These are phyloP conservation scores for Lasiodiplodia citricola DNA, from an alignment of 2,329 filamentous ascomycete species.

Conservation along the genomic window DNA sequence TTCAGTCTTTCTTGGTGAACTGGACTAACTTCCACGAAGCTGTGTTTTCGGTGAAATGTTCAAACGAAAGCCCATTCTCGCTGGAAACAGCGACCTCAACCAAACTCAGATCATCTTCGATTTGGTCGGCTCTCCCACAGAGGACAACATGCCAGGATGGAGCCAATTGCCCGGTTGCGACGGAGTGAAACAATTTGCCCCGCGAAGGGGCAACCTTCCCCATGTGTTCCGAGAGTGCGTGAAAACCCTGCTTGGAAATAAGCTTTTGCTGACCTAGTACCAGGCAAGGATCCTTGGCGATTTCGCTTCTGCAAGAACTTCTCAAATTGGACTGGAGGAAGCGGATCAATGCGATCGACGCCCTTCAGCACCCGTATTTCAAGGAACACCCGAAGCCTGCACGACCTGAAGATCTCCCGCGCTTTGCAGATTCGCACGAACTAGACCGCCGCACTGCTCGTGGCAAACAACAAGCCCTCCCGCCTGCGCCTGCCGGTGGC, in stretches of 20 bases:
- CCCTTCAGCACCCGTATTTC: constrained; percentile 91
- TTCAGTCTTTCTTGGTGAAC: not conserved
- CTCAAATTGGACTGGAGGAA: constrained; percentile 87
- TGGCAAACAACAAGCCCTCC: constrained; percentile 80
- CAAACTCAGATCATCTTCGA: constrained; percentile 95
- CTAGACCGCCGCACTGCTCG: constrained; percentile 92
- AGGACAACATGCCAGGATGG: constrained; percentile 94
- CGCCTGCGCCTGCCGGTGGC: constrained; percentile 89
- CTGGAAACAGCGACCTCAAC: constrained; percentile 85
- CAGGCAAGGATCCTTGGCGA: constrained; percentile 71
- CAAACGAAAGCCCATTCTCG: constrained; percentile 86
- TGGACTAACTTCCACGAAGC: constrained; percentile 52
- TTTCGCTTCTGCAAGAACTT: constrained; percentile 81
- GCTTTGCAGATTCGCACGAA: constrained; percentile 94
- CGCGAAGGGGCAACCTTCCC: constrained; percentile 68
- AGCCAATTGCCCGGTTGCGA: constrained; percentile 81
- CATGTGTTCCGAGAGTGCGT: constrained; percentile 75
- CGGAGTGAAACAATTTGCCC: constrained; percentile 67
- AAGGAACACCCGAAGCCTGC: constrained; percentile 77
- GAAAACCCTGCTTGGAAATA: constrained; percentile 21
- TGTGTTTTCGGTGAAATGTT: constrained; percentile 99
- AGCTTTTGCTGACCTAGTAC: not conserved
- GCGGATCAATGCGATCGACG: constrained; percentile 91
- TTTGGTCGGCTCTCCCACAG: constrained; percentile 85
- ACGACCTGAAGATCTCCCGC: constrained; percentile 83